Evolutionary conservation across 2,329 filamentous ascomycete genomes (phyloP), one percentile per base, ranked within the genome.

Genomic region (Paraconiothyrium sp.): DNA sequence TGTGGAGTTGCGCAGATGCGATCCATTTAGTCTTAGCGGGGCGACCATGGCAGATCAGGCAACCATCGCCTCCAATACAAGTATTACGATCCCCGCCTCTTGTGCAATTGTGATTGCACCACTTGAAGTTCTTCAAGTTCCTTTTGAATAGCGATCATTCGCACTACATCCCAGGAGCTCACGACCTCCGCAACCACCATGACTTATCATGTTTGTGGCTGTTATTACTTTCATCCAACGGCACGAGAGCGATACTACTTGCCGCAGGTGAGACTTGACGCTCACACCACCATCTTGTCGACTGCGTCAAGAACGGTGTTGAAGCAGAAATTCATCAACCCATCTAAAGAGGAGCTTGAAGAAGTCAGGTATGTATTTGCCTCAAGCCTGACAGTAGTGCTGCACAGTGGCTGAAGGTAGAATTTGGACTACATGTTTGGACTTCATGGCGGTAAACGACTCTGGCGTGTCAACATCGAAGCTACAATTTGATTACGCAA

Each of bases 281-380:
- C 83, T 11, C 85, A 89, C 63, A 85, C 86, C 14, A 86, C 81
- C 2, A 86, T 92, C 54, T 77, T 86, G 6, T 83, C 86, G 3
- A 84, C 83, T 1, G 83, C 76, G 49, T 83, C 81, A 10, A 76
- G 79, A 3, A 85, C 84, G 1, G 74, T 72, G 4, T 72, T 87
- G n/a, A 82, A 77, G 2, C 85, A 91, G 73, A 87, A 80, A 0
- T 92, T 90, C 67, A 74, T 81, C 66, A 91, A 91, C 64, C 81
- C 86, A 0, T 79, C 80, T 0, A 79, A 80, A 2, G 48, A 67
- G 5, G 60, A 68, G 4, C 81, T 88, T 58, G 66, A 80, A 2
- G 80, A 91, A 69, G 83, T 88, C 20, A 80, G 81, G 32, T 67
- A 30, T 59, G 30, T 22, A 27, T 20, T 13, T 32, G 14, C 7